Percentiles rank a stretch among this genome's conserved stretches.
Evolutionary conservation across 2,329 filamentous ascomycete genomes (phyloP).

Genomic region (Ophiostoma tasmaniense): DNA sequence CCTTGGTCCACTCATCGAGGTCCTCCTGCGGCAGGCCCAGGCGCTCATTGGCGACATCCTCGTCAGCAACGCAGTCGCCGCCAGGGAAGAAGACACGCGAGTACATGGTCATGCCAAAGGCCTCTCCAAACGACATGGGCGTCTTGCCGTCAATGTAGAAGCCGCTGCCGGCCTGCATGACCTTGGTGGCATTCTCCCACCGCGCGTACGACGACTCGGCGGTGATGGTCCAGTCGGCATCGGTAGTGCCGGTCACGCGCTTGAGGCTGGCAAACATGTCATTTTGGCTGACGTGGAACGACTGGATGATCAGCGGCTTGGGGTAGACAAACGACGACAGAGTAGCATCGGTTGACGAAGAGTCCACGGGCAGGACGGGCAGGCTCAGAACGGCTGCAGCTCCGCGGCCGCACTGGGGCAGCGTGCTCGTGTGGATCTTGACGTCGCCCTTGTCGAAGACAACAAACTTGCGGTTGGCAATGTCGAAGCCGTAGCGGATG

Average conservation of each 20-base stretch:
- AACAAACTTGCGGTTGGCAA: slow-evolving; percentile 20
- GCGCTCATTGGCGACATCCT: slow-evolving; percentile 22
- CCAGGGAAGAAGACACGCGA: slow-evolving; percentile 43
- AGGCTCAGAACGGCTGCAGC: slow-evolving; percentile 39
- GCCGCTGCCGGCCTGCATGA: slow-evolving; percentile 26
- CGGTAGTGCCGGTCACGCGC: slow-evolving; percentile 47
- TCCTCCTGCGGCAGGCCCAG: slow-evolving; percentile 39
- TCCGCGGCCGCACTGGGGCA: slow-evolving; percentile 40
- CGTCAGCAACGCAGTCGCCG: slow-evolving; percentile 43
- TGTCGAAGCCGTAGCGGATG: slow-evolving; percentile 24
- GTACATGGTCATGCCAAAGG: slow-evolving; percentile 46
- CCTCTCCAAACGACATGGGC: slow-evolving; percentile 32
- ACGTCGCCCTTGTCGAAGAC: slow-evolving; percentile 49
- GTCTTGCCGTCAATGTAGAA: slow-evolving; percentile 23
- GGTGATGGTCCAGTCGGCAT: slow-evolving; percentile 52
- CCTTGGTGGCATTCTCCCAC: slow-evolving; percentile 38
- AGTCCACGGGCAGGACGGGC: slow-evolving; percentile 17
- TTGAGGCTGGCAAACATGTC: slow-evolving; percentile 58
- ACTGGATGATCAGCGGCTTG: slow-evolving; percentile 39
- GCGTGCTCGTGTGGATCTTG: slow-evolving; percentile 50
- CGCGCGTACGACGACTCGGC: slow-evolving; percentile 39
- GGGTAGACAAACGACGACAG: slow-evolving; percentile 15
- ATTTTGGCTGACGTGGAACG: slow-evolving; percentile 51
- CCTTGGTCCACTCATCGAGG: slow-evolving; percentile 20
- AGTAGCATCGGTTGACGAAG: background rate